These are phyloP conservation scores for Backusella tuberculispora DNA, from an alignment of 192 early-diverging fungal genomes.

Conservation along the genomic window DNA sequence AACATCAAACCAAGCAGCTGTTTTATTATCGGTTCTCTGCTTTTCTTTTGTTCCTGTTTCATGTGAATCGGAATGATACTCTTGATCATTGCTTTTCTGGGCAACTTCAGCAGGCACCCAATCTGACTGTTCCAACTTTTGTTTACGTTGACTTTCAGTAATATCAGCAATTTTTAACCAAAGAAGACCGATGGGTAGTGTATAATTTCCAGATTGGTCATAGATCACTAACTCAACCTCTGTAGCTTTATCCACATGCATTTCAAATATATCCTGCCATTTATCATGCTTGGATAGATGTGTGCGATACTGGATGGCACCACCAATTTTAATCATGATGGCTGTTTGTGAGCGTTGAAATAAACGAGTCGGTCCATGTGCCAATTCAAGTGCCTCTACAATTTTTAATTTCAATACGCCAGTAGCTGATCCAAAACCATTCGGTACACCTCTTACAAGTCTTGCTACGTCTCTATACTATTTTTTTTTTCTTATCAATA, in stretches of 20 bases:
- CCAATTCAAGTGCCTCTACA: slow-evolving; percentile 60
- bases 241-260: slow-evolving; percentile 85
- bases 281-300: slow-evolving; percentile 61
- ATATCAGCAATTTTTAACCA: slow-evolving; percentile 97
- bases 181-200: slow-evolving; percentile 76
- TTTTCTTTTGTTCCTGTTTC: neutral
- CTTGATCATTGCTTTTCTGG: slow-evolving; percentile 19
- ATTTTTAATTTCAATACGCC: slow-evolving; percentile 73
- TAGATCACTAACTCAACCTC: slow-evolving; percentile 92
- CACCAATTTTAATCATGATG: slow-evolving; percentile 84
- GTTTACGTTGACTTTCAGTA: slow-evolving; percentile 77
- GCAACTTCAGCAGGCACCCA: slow-evolving; percentile 52
- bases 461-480: neutral
- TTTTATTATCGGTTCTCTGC: slow-evolving; percentile 38
- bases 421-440: slow-evolving; percentile 66
- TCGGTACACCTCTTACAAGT: slow-evolving; percentile 49
- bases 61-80: neutral
- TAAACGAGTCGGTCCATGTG: slow-evolving; percentile 59
- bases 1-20: slow-evolving; percentile 83
- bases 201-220: slow-evolving; percentile 57
- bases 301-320: slow-evolving; percentile 74
- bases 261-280: slow-evolving; percentile 87
- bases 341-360: slow-evolving; percentile 66
- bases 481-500: neutral
- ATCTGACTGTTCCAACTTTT: slow-evolving; percentile 62